phyloP scores from a whole-genome alignment of 306 rosid species.

The Corylus americana region DNA sequence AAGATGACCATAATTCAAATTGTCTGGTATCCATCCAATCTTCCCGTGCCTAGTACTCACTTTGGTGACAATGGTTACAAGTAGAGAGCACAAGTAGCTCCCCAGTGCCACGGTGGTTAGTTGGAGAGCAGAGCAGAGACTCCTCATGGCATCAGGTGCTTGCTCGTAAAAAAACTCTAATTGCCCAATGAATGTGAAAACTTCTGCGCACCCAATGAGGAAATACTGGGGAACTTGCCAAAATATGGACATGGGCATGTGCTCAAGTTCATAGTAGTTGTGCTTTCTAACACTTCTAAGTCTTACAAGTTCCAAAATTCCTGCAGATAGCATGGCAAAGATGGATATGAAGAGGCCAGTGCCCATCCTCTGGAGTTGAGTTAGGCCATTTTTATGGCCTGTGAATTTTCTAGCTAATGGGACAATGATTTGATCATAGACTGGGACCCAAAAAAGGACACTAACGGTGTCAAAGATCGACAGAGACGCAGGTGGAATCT shows the following conservation, averaged over 20 bases:
- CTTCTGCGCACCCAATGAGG: conserved; percentile 55
- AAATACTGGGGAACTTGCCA: conserved; percentile 64
- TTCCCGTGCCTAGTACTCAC: conserved; percentile 33
- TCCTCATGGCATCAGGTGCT: conserved; percentile 60
- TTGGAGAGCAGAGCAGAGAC: conserved; percentile 48
- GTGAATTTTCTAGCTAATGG: conserved; percentile 48
- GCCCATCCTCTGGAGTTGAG: conserved; percentile 60
- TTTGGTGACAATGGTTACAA: conserved; percentile 43
- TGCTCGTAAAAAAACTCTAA: conserved; percentile 56
- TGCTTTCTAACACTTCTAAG: conserved; percentile 35
- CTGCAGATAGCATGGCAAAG: conserved; percentile 45
- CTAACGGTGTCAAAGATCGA: conserved; percentile 74
- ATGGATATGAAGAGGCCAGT: conserved; percentile 52
- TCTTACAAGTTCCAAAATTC: conserved; percentile 40
- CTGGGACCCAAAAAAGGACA: conserved; percentile 86
- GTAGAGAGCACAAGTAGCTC: conserved; percentile 52
- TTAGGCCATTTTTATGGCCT: conserved; percentile 48
- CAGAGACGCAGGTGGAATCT: conserved; percentile 77
- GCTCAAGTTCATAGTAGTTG: conserved; percentile 32
- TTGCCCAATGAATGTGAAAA: conserved; percentile 46
- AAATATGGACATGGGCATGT: conserved; percentile 48
- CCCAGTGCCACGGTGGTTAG: conserved; percentile 53
- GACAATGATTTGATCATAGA: conserved; percentile 63
- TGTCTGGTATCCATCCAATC: conserved; percentile 55
- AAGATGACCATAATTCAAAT: conserved; percentile 49